Conservation (phyloP, 1,284 basidiomycete species). For the Heterobasidion parviporum region DNA sequence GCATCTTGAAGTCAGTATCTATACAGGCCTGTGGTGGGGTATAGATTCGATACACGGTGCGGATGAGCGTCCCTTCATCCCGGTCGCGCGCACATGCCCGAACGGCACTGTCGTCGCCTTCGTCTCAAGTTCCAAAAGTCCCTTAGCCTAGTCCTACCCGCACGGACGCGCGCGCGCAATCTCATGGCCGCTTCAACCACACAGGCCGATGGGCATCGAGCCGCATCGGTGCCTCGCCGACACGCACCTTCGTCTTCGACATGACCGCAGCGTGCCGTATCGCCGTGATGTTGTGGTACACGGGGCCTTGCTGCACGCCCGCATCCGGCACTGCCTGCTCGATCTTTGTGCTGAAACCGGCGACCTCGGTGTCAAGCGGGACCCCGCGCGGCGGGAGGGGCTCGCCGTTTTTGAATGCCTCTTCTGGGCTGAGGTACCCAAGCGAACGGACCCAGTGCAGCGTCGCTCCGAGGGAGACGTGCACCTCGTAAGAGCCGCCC, state of each 20-base stretch:
- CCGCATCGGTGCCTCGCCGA: slow-evolving; percentile 28
- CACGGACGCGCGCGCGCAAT: no score
- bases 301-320: slow-evolving; percentile 8
- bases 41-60: no score
- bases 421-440: slow-evolving; percentile 32
- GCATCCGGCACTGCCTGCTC: slow-evolving; percentile 14
- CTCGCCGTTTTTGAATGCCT: slow-evolving; percentile 30
- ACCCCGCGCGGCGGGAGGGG: slow-evolving; percentile 26
- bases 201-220: slow-evolving; percentile 22
- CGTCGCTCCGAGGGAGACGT: slow-evolving; percentile 48
- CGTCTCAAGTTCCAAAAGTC: neutral
- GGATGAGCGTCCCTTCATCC: no score
- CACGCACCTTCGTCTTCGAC: slow-evolving; percentile 33
- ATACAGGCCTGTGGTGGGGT: no score
- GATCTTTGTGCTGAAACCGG: slow-evolving; percentile 20
- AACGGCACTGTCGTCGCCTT: neutral
- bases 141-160: neutral
- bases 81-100: no score
- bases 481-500: slow-evolving; percentile 56
- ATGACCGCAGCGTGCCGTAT: slow-evolving; percentile 41
- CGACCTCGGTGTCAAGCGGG: slow-evolving; percentile 31
- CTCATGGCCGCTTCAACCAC: slow-evolving; percentile 19
- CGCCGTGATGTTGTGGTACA: slow-evolving; percentile 27
- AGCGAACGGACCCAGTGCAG: slow-evolving; percentile 51
- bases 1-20: no score